phyloP scores from a whole-genome alignment of 2,329 filamentous ascomycete genomes.

The Monosporascus sp. region DNA sequence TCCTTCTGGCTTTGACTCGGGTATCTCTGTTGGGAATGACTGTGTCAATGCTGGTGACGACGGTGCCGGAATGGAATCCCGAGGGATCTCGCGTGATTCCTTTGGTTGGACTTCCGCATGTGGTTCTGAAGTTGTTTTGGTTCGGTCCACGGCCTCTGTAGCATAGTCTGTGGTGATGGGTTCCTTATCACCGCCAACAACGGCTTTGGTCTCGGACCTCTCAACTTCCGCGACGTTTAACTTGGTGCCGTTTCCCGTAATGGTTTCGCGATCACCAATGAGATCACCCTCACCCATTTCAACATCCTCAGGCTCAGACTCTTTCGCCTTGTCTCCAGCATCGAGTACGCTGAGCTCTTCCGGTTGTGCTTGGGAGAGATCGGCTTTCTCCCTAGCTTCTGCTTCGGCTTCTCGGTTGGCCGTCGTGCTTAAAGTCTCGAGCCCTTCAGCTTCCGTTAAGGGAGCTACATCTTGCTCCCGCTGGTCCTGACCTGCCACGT shows the following conservation, averaged over 20 bases:
- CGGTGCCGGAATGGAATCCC: slow-evolving; percentile 1
- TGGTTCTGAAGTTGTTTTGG: not conserved
- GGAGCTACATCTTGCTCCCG: not conserved
- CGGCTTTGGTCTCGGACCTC: not conserved
- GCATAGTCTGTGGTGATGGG: not conserved
- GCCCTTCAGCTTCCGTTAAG: slow-evolving; percentile 21
- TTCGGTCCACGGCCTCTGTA: not conserved
- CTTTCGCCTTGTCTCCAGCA: not conserved
- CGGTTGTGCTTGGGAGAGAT: not conserved
- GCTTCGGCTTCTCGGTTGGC: slow-evolving; percentile 1
- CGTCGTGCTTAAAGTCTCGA: slow-evolving; percentile 21
- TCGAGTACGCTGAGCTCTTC: not conserved
- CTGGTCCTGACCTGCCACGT: slow-evolving; percentile 4
- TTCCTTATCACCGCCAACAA: slow-evolving; percentile 3
- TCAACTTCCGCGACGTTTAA: not conserved
- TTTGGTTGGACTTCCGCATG: slow-evolving; percentile 39
- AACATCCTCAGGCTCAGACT: not conserved
- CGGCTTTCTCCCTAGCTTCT: slow-evolving; percentile 6
- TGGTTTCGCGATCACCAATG: not conserved
- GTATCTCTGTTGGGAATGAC: slow-evolving; percentile 11
- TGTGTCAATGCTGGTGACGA: slow-evolving; percentile 21
- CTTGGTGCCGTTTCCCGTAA: not conserved
- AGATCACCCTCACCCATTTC: not conserved
- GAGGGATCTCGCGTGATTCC: slow-evolving; percentile 9
- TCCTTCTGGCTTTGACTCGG: slow-evolving; percentile 3